phyloP scores from a whole-genome alignment of 2,329 filamentous ascomycete genomes.

The Ceratocystis cubensis region DNA sequence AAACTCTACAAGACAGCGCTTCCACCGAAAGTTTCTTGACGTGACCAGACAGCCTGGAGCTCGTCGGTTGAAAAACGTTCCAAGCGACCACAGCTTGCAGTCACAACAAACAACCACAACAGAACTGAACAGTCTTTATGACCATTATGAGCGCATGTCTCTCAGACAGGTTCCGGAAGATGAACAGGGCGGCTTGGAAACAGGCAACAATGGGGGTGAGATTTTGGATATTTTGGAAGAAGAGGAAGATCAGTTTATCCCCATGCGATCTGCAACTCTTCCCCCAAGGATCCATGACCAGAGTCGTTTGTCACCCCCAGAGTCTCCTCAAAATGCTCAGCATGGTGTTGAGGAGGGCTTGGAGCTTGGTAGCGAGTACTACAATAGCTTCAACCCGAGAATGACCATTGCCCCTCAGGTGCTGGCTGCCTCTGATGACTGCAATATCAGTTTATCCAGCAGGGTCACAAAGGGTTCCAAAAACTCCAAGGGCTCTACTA shows the following conservation, averaged over 20 bases:
- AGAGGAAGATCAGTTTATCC: constrained; percentile 15
- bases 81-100: constrained; percentile 16
- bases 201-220: constrained; percentile 15
- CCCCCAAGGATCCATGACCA: background rate
- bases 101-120: constrained; percentile 25
- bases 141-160: constrained; percentile 47
- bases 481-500: constrained; percentile 36
- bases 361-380: constrained; percentile 11
- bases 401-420: constrained; percentile 10
- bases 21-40: constrained; percentile 18
- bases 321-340: constrained; percentile 22
- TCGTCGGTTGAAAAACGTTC: constrained; percentile 10
- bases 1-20: constrained; percentile 15
- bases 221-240: constrained; percentile 15
- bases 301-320: constrained; percentile 16
- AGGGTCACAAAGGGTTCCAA: constrained; percentile 44
- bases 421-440: constrained; percentile 27
- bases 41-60: constrained; percentile 6
- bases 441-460: constrained; percentile 42
- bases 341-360: constrained; percentile 1
- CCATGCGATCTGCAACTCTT: constrained; percentile 8
- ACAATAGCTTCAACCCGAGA: constrained; percentile 14
- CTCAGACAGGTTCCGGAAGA: constrained; percentile 33
- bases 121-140: constrained; percentile 40
- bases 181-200: constrained; percentile 22